phyloP scores from a whole-genome alignment of 129 eudicot species.

The Arctium minus region DNA sequence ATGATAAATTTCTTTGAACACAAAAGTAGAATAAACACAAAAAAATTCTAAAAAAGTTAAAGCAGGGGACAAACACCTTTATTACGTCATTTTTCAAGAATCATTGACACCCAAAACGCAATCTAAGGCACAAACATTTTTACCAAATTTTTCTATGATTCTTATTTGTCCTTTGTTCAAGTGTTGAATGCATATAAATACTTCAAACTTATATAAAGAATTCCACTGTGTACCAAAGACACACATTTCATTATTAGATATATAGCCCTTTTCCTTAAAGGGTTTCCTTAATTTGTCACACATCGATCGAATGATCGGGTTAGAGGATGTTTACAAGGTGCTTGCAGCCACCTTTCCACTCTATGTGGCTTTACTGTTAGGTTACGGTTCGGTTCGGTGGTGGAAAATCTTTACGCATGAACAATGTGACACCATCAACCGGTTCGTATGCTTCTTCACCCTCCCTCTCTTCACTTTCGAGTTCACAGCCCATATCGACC shows the following conservation, averaged over 20 bases:
- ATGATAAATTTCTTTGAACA: neutral
- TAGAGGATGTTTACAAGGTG: conserved; percentile 82
- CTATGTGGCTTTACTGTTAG: conserved; percentile 67
- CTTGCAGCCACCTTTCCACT: conserved; percentile 72
- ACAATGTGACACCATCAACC: conserved; percentile 68
- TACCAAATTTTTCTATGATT: neutral
- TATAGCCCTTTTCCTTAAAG: conserved; percentile 13
- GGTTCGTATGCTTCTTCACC: conserved; percentile 64
- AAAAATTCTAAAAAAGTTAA: neutral
- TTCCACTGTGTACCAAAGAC: neutral
- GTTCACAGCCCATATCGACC: conserved; percentile 72
- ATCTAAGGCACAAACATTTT: conserved; percentile 1
- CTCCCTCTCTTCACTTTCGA: conserved; percentile 79
- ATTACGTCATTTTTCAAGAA: conserved; percentile 26
- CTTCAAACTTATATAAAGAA: neutral
- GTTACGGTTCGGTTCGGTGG: conserved; percentile 80
- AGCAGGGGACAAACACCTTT: neutral
- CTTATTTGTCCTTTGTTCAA: neutral
- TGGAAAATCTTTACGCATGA: conserved; percentile 71
- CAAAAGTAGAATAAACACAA: neutral
- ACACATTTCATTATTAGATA: neutral
- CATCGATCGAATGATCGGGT: conserved; percentile 51
- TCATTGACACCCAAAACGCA: conserved; percentile 15
- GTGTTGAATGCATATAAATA: conserved; percentile 38
- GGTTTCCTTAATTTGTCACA: neutral